Evolutionary conservation across 148 eudicot species (phyloP), one percentile per base, ranked within the genome.

Genomic region (Rhododendron kiyosumense): DNA sequence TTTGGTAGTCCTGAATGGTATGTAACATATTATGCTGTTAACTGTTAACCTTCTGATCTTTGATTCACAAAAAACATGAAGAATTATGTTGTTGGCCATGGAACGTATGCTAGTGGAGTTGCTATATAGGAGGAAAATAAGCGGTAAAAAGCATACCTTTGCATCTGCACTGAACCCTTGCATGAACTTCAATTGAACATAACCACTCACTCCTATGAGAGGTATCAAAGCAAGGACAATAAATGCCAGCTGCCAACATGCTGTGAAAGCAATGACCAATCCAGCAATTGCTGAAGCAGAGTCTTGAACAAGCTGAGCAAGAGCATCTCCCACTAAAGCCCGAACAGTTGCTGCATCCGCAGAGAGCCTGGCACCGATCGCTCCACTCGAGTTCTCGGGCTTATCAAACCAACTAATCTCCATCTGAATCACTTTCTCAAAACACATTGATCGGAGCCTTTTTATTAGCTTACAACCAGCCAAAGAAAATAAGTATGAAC

Each of bases 381-480:
- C 90, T 48, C 98, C 98, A 85, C 94, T 96, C 7, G 98, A 93
- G 87, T 96, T 89, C 17, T 93, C 90, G 0, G 96, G 85, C 84
- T 93, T 90, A 83, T 95, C 98, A 61, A 94, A 95, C 97, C 97
- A 95, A 75, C 93, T 87, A 7, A 95, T 89, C 88, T 95, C 98
- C 98, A 95, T 95, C 51, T 79, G 34, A 26, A 96, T 87, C 85
- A 94, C 94, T 85, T 90, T 96, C 86, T 93, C 90, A 81, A 96
- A 96, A 84, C 96, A 94, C 89, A 92, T 84, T 41, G 92, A 85
- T 88, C 98, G 87, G 34, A 69, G 15, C 34, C 34, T 69, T 69
- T 28, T 69, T 69, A 69, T 28, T 45, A 93, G 81, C 88, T 87
- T 91, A 80, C 88, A 84, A 65, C 96, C 93, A 20, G 94, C 94